These are phyloP conservation scores for Wickerhamiella azymoides DNA, from an alignment of 805 yeast species.

Conservation along the genomic window DNA sequence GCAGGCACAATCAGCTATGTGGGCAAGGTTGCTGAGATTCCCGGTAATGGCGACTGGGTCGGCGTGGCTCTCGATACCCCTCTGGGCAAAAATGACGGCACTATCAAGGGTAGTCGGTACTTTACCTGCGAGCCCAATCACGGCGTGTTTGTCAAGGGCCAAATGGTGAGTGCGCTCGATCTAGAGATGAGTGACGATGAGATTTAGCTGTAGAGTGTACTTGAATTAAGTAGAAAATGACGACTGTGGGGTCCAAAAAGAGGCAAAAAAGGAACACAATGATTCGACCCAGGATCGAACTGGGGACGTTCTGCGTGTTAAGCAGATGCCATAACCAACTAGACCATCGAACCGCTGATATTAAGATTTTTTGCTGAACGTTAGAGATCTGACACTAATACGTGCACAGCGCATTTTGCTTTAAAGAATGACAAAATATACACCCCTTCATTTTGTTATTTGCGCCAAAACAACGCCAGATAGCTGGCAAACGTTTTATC, in stretches of 20 bases:
- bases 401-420: too few species aligned
- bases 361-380: background rate
- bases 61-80: constrained; percentile 83
- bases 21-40: constrained; percentile 51
- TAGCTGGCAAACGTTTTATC: too few species aligned
- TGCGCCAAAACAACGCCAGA: too few species aligned
- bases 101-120: constrained; percentile 43
- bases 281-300: constrained; percentile 99
- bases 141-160: constrained; percentile 71
- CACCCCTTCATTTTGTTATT: too few species aligned
- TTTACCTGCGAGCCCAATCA: constrained; percentile 44
- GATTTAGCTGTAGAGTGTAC: constrained; percentile 6
- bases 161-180: constrained; percentile 54
- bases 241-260: background rate
- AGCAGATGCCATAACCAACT: constrained; percentile 99
- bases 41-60: constrained; percentile 40
- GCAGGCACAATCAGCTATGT: constrained; percentile 58
- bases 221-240: too few species aligned
- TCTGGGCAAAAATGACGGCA: constrained; percentile 74
- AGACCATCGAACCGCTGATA: constrained; percentile 49
- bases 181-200: constrained; percentile 35
- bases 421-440: too few species aligned
- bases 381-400: too few species aligned
- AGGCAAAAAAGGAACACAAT: constrained; percentile 27
- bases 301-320: constrained; percentile 99